Percentiles rank a stretch among this genome's conserved stretches.
These are phyloP conservation scores for Rhodocollybia butyracea DNA, from an alignment of 768 basidiomycete species.

Conservation along the genomic window DNA sequence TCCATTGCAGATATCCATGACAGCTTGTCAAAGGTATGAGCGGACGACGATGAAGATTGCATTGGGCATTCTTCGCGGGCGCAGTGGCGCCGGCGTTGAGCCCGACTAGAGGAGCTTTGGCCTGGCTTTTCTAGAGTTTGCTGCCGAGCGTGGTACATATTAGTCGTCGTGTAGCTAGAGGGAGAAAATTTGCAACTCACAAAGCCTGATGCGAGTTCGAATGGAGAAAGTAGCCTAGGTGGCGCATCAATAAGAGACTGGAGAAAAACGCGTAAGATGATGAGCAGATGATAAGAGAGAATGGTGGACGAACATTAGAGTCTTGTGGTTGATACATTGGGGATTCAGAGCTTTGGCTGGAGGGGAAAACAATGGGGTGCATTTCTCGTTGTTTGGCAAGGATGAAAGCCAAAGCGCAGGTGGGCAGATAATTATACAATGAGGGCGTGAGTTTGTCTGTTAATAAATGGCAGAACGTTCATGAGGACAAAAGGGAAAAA, in stretches of 20 bases:
- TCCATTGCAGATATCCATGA: slow-evolving; percentile 68
- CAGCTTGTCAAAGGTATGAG: slow-evolving; percentile 52
- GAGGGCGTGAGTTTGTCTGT: not conserved
- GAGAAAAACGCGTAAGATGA: not conserved
- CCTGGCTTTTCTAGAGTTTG: slow-evolving; percentile 18
- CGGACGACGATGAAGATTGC: slow-evolving; percentile 20
- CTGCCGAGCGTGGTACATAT: not conserved
- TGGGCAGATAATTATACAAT: slow-evolving; percentile 3
- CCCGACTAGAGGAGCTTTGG: slow-evolving; percentile 33
- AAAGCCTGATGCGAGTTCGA: slow-evolving; percentile 17
- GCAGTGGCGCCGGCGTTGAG: slow-evolving; percentile 39
- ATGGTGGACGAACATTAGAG: slow-evolving; percentile 18
- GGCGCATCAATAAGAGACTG: slow-evolving; percentile 6
- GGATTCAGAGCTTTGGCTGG: slow-evolving; percentile 26
- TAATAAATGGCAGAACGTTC: not conserved
- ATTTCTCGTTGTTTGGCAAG: slow-evolving; percentile 7
- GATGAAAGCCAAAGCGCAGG: slow-evolving; percentile 17
- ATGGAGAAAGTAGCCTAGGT: slow-evolving; percentile 20
- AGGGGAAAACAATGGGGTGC: slow-evolving; percentile 16
- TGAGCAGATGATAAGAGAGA: not conserved
- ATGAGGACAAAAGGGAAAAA: not conserved
- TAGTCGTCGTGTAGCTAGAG: not conserved
- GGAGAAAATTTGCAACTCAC: not conserved
- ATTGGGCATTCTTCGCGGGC: slow-evolving; percentile 38
- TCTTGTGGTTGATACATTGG: slow-evolving; percentile 23